Base-by-base conservation (phyloP, 106 monocot genomes). In the Dendrobium nobile region DNA sequence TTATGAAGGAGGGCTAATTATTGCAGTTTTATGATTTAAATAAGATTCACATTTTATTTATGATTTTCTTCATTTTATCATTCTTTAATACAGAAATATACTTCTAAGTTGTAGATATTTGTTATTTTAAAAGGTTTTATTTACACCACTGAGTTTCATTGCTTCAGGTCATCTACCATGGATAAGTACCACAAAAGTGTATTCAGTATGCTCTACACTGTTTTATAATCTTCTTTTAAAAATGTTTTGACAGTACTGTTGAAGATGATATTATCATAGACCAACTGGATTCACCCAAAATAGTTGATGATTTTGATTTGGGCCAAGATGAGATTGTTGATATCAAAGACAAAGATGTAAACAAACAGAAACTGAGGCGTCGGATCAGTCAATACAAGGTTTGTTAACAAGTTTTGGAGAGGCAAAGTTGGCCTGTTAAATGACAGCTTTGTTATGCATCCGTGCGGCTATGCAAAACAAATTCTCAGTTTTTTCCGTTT, bases 251-350 rank as follows among this genome's bases (percentile, higher is more conserved):
- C 87, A 98, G 97, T 55, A 92, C 97, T 26, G 78, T 87, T 65
- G 94, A 99, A 83, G 95, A 95, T 86, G 98, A 95, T 74, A 91
- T 95, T 73, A 81, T 99, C 79, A 89, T 92, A 26, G 98, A 95
- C 67, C 92, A 95, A 88, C 89, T 86, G 37, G 98, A 99, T 86
- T 89, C 92, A 45, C 89, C 91, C 7, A 92, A 99, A 28, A 87
- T 99, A 26, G 51, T 95, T 28, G 95, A 99, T 84, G 98, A 99
- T 86, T 92, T 95, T 86, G 92, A 93, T 55, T 64, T 95, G 48
- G 89, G 89, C 4, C 98, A 91, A 84, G 92, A 95, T 80, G 98
- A 95, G 77, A 88, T 93, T 22, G 80, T 88, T 78, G 94, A 92
- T 70, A 90, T 91, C 59, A 99, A 99, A 78, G 95, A 99, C 83